Evolutionary conservation across 2,329 filamentous ascomycete genomes (phyloP).

Genomic region (Botrytis deweyae): DNA sequence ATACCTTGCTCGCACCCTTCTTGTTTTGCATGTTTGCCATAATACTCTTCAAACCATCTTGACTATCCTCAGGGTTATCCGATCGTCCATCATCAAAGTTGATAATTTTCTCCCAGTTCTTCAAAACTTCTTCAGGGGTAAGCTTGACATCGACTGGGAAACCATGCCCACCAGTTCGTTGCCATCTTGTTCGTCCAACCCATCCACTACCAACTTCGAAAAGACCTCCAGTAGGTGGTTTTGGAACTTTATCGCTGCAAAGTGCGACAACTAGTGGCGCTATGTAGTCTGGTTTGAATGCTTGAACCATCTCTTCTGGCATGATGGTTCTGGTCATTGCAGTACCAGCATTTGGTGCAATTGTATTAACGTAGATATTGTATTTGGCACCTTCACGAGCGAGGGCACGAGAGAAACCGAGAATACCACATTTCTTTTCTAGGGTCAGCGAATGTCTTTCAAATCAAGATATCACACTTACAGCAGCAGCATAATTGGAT

Average conservation of each 20-base stretch:
- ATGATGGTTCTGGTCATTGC: conserved; percentile 92
- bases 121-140: conserved; percentile 79
- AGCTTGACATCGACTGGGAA: conserved; percentile 86
- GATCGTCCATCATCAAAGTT: conserved; percentile 86
- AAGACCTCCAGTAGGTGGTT: conserved; percentile 79
- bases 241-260: conserved; percentile 79
- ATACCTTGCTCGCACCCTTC: conserved; percentile 57
- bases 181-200: conserved; percentile 90
- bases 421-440: conserved; percentile 81
- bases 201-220: conserved; percentile 96
- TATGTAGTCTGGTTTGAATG: conserved; percentile 98
- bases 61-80: conserved; percentile 78
- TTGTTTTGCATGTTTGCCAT: conserved; percentile 83
- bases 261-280: conserved; percentile 88
- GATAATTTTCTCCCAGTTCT: conserved; percentile 74
- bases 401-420: conserved; percentile 90
- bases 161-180: conserved; percentile 82
- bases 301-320: conserved; percentile 96
- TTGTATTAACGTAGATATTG: conserved; percentile 98
- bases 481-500: conserved; percentile 91
- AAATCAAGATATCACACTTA: conserved; percentile 50
- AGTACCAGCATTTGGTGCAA: conserved; percentile 95
- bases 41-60: conserved; percentile 75
- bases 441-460: conserved; percentile 12
- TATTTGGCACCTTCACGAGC: conserved; percentile 93